These are phyloP conservation scores for Nidula niveotomentosa DNA, from an alignment of 1,284 basidiomycete genomes.

Conservation along the genomic window DNA sequence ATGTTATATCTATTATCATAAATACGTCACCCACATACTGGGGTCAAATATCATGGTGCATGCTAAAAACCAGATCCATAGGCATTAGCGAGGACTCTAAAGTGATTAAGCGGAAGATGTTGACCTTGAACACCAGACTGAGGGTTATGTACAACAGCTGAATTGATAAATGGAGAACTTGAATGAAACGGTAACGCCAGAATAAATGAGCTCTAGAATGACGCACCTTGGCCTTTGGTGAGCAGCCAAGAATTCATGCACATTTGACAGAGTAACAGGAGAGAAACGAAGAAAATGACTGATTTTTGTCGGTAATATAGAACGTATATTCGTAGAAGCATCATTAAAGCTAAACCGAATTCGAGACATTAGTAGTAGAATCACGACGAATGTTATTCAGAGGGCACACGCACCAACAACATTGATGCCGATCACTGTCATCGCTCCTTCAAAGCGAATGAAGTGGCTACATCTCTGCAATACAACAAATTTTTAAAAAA, in stretches of 20 bases:
- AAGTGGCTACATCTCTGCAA: constrained; percentile 42
- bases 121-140: constrained; percentile 24
- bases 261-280: constrained; percentile 31
- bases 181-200: neutral
- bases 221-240: constrained; percentile 29
- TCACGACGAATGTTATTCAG: neutral
- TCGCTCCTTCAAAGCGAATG: constrained; percentile 51
- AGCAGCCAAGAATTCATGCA: constrained; percentile 42
- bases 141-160: constrained; percentile 26
- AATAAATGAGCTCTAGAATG: neutral
- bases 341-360: constrained; percentile 35
- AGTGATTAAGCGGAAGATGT: constrained; percentile 12
- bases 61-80: constrained; percentile 19
- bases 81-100: constrained; percentile 11
- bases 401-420: constrained; percentile 31
- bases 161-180: neutral
- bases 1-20: neutral
- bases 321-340: constrained; percentile 43
- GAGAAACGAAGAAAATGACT: constrained; percentile 22
- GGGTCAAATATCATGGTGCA: constrained; percentile 45
- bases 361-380: neutral
- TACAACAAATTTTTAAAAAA: constrained; percentile 1
- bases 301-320: constrained; percentile 32
- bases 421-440: constrained; percentile 50
- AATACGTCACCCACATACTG: constrained; percentile 16